Base-by-base conservation (phyloP, 2,329 filamentous ascomycete species). In the Cercospora sp. region DNA sequence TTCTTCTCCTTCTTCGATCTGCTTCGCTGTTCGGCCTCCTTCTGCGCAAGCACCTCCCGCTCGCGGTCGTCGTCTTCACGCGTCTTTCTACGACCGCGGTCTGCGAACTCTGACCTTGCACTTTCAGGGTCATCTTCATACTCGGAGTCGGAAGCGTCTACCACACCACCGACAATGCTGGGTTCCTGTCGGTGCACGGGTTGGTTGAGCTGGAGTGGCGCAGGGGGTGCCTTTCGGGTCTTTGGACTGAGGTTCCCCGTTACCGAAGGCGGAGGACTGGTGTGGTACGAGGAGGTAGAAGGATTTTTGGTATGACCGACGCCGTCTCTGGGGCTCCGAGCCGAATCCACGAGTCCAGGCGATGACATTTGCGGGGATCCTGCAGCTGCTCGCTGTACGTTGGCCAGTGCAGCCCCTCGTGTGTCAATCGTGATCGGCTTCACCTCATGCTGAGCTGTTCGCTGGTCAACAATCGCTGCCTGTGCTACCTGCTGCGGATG, bases 51-150 rank as follows among this genome's bases (percentile, higher is more conserved):
- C 13, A 88, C 83, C 76, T 94, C 92, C 59, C 94, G 88, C 64
- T 92, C 87, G 64, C 86, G 85, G 72, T 97, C 93, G 75, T 97
- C 94, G 69, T 97, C 92, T 77, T 94, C 93, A 63, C 94, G 87
- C 2, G 93, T 97, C 79, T 91, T 92, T 73, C 92, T 86, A 67
- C 93, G 87, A 8, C 93, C 94, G 69, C 94, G 87, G 63, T 71
- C 69, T 36, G 75, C 67, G 36, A 74, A 72, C 42, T 77, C 75
- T 13, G 70, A 73, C 13, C 76, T 73, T 60, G 76, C 76, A 58
- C 74, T 76, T 23, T 75, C 90, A 12, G 92, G 80, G 39, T 91
- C 85, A 70, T 94, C 91, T 67, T 95, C 92, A 73, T 94, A 95
- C 71, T 96, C 93, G 0, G 61, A 64, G 68, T 92, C 92, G 0